Evolutionary conservation across 495 filamentous ascomycete genomes (phyloP), one percentile per base, ranked within the genome.

Genomic region (Penicillium macrosclerotiorum): DNA sequence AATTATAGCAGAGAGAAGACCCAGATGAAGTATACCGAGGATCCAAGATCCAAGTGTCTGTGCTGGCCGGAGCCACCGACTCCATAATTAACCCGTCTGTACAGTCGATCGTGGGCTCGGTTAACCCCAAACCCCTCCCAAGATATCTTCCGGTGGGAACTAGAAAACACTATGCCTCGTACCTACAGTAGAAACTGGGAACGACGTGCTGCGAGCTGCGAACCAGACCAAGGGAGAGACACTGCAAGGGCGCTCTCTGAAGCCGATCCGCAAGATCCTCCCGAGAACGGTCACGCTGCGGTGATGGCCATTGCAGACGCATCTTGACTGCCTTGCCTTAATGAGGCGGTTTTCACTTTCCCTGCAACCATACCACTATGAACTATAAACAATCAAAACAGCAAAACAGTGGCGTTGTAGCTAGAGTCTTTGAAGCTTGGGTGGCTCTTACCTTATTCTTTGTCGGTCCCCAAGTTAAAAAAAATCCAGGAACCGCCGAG

Each of bases 271-370:
- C 26, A 45, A 27, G 49, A 47, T 52, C 49, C 39, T 24, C 49
- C 49, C 37, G 49, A 42, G 49, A 52, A 51, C 48, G 48, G 34
- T 44, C 37, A 45, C 35, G 47, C 27, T 33, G 36, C 48, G 38
- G 24, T 47, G 43, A 52, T 52, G 49, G 9, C 42, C 49, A 33
- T 46, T 52, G 49, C 49, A 52, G 29, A 40, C 16, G 18, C 27
- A 22, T 41, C 27, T 26, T 37, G 18, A 11, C 11, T 5, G 7
- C 35, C n/a, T n/a, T n/a, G n/a, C n/a, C n/a, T n/a, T n/a, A n/a
- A n/a, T n/a, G n/a, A n/a, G n/a, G n/a, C n/a, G n/a, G n/a, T n/a
- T n/a, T n/a, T n/a, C n/a, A n/a, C n/a, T n/a, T n/a, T n/a, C n/a
- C n/a, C n/a, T n/a, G n/a, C n/a, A n/a, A n/a, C n/a, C n/a, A n/a